Evolutionary conservation across 2,329 filamentous ascomycete species (phyloP), one percentile per base, ranked within the genome.

Genomic region (Colletotrichum sp.): DNA sequence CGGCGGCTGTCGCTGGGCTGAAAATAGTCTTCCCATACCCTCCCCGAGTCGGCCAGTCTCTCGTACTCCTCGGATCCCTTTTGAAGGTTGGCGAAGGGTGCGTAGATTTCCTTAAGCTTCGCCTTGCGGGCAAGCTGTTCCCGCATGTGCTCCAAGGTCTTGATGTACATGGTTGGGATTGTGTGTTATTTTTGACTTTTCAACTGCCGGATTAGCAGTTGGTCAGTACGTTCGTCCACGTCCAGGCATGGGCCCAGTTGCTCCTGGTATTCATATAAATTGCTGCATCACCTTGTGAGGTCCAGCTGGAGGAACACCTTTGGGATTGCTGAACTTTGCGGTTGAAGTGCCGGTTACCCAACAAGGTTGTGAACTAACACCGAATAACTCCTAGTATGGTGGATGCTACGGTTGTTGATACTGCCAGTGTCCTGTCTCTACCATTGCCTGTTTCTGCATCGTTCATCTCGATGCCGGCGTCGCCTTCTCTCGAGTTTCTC

Each of bases 11-110:
- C 71, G 34, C 44, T 61, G 62, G 79, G 80, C 27, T 73, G 69
- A 66, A 78, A 79, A 59, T 78, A 77, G 30, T 80, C 74, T 71
- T 81, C 79, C 79, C 79, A 80, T 25, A 79, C 67, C 34, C 61
- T 78, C 29, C 79, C 78, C 19, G 80, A 81, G 6, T 4, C 27
- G 8, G 75, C 79, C 9, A 80, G 72, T 19, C 44, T 55, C 6
- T 64, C 59, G 44, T 80, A 79, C 57, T 80, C 78, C 16, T 71
- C 30, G 36, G 77, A 77, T 5, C 70, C 70, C 67, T 71, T 44
- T 16, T 70, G 32, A 11, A 72, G 63, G 19, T 65, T 66, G 11
- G 30, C 49, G 13, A 74, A 76, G 30, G 69, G 67, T 27, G 61
- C 72, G 63, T 78, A 78, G 25, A 75, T 71, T 29, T 68, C 66